phyloP scores from a whole-genome alignment of 441 rosid genomes.

The Omphalea diandra region DNA sequence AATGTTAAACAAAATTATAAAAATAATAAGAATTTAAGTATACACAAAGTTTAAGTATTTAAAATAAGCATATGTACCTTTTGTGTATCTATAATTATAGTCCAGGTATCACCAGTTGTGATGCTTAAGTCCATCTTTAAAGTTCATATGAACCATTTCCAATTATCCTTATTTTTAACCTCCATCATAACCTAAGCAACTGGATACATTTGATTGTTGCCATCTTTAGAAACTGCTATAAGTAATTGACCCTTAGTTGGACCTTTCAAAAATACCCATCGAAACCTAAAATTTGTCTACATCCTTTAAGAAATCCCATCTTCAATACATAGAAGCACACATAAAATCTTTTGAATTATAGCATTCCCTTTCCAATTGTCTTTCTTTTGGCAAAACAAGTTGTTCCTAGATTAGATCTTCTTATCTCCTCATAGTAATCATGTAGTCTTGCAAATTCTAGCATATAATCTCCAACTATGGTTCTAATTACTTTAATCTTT shows the following conservation, averaged over 20 bases:
- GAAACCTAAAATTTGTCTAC: not conserved
- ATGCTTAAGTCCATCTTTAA: not conserved
- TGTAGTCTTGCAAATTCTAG: not conserved
- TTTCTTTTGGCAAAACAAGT: not conserved
- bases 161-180: too few species aligned
- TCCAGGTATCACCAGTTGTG: not conserved
- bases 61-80: too few species aligned
- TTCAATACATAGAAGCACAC: not conserved
- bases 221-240: not conserved
- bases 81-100: not conserved
- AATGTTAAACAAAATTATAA: too few species aligned
- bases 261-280: too few species aligned
- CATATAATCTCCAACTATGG: too few species aligned
- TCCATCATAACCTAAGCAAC: not conserved
- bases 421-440: not conserved
- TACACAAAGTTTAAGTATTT: too few species aligned
- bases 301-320: not conserved
- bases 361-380: not conserved
- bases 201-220: not conserved
- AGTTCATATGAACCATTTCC: not conserved
- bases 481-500: too few species aligned
- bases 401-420: not conserved
- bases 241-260: not conserved
- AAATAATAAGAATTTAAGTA: too few species aligned
- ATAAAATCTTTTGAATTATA: not conserved